Base-by-base conservation (phyloP, 2,329 filamentous ascomycete species). In the Colletotrichum kahawae region DNA sequence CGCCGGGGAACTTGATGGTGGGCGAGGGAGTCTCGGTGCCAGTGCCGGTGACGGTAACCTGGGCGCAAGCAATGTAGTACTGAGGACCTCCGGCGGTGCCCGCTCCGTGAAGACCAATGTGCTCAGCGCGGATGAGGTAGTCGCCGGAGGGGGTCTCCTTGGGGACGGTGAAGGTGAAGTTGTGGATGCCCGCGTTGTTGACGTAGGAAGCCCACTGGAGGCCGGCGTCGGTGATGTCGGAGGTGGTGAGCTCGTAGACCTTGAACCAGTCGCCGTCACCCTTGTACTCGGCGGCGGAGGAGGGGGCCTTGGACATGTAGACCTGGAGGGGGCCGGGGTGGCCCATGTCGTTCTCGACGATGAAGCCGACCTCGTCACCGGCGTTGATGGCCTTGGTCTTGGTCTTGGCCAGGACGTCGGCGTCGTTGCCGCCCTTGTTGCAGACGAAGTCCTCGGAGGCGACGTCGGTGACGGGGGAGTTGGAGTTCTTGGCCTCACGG, bases 331-430 rank as follows among this genome's bases (percentile, higher is more conserved):
- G 84, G 29, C 84, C 84, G 18, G 83, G 84, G 80, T 85, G 84
- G 21, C 80, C 80, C 38, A 87, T 78, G 29, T 82, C 77, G 27
- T 78, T 74, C 63, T 80, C 80, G 63, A 85, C 81, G 5, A 82
- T 81, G 81, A 88, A 87, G 51, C 85, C 85, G n/a, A 88, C 80
- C 34, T 82, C 80, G 63, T 85, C 82, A 38, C 85, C 85, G n/a
- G 85, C 79, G 7, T 81, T 78, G 56, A 86, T 83, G 38, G 80
- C 77, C 77, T 82, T 78, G 13, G 83, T 86, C 68, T 79, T 77
- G 48, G 84, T 86, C 74, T 81, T 82, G 65, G 83, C 80, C 36
- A 82, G 80, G 77, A 84, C 84, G 71, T 81, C 81, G 67, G 81
- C 79, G 36, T 84, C 84, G 56, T 82, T 78, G 33, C 83, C 84